Base-by-base conservation (phyloP, 495 filamentous ascomycete species). In the Aspergillus homomorphus region DNA sequence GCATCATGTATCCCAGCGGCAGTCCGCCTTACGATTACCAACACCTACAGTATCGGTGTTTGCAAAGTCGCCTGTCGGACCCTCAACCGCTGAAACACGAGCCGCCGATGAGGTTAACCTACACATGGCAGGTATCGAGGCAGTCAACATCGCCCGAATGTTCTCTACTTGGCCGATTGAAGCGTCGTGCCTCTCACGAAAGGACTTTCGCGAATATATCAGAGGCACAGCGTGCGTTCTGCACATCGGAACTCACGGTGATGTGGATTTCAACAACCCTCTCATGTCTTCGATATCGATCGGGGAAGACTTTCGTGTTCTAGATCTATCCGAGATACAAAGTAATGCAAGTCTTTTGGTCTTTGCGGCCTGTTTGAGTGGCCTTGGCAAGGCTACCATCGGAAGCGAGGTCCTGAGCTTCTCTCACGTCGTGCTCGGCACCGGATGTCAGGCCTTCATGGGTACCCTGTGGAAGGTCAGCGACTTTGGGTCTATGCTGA, bases 101-200 rank as follows among this genome's bases (percentile, higher is more conserved):
- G 45, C 20, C 16, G 45, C 5, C 3, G 16, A 21, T 4, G 45
- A 48, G 23, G 20, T 12, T 14, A 18, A 48, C 23, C 45, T 48
- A 6, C 45, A 48, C 23, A 48, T 48, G 45, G 45, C 45, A 48
- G 45, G 45, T 24, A 48, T 48, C 23, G 45, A 48, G 19, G 45
- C 45, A 48, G 45, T 48, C 45, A 48, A 48, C 9, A 48, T 48
- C 23, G 45, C 45, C 20, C 45, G 45, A 20, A 48, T 48, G 16
- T 48, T 48, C 45, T 48, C 45, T 6, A 48, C 45, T 20, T 48
- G 45, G 45, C 45, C 45, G 3, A 24, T 48, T 10, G 45, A 48
- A 48, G 45, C 45, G 23, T 21, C 45, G 20, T 6, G 23, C 19
- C 45, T 48, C 45, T 48, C 45, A 10, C 45, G 45, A 21, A 21